These are phyloP conservation scores for Ascochyta pisi DNA, from an alignment of 2,329 filamentous ascomycete species.

Conservation along the genomic window DNA sequence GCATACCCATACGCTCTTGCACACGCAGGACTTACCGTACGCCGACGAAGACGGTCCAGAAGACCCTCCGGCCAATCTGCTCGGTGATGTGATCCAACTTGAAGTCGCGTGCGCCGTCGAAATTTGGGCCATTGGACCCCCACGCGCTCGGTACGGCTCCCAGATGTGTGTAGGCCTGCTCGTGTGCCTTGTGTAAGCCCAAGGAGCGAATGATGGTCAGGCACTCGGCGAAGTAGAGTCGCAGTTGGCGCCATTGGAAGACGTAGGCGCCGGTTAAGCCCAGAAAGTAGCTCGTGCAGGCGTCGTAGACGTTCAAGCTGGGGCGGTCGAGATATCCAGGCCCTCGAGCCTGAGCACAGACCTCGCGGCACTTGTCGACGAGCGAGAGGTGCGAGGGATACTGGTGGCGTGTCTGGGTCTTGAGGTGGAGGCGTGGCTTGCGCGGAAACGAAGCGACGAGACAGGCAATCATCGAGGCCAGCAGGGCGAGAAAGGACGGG, in stretches of 20 bases:
- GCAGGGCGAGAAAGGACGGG: constrained; percentile 71
- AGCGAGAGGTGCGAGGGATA: constrained; percentile 74
- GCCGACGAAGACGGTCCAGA: constrained; percentile 82
- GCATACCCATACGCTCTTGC: constrained; percentile 64
- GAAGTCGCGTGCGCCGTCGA: constrained; percentile 47
- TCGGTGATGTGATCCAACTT: constrained; percentile 55
- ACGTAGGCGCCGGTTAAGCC: constrained; percentile 72
- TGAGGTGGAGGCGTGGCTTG: constrained; percentile 73
- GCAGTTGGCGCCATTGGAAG: constrained; percentile 70
- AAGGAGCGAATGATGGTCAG: constrained; percentile 73
- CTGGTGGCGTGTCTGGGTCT: constrained; percentile 68
- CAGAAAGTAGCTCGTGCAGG: constrained; percentile 78
- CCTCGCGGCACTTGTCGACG: constrained; percentile 73
- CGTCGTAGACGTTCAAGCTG: constrained; percentile 65
- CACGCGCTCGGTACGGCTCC: constrained; percentile 44
- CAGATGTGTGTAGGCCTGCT: constrained; percentile 49
- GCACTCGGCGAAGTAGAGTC: constrained; percentile 75
- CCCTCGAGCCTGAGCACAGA: constrained; percentile 72
- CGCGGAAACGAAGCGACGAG: constrained; percentile 80
- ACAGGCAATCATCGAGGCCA: constrained; percentile 76
- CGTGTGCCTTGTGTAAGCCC: constrained; percentile 66
- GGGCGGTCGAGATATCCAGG: constrained; percentile 62
- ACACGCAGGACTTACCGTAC: constrained; percentile 63
- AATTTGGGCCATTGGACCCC: constrained; percentile 46
- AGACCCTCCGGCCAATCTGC: constrained; percentile 68